phyloP scores from a whole-genome alignment of 2,329 filamentous ascomycete genomes.

The Scopulariopsis brevicaulis region DNA sequence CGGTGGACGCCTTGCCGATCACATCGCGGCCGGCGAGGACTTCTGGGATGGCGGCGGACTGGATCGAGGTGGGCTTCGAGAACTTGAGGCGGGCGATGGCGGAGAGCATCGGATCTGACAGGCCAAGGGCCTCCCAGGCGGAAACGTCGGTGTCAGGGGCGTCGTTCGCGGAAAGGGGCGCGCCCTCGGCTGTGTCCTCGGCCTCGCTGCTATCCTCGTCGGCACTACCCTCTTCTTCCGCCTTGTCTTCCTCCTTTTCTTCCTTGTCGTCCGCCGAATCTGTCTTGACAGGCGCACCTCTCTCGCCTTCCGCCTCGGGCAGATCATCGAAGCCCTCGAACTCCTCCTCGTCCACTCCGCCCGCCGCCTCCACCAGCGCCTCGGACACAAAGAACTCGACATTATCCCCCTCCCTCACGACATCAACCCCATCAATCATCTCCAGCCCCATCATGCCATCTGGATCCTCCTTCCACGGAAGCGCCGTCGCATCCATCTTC shows the following conservation, averaged over 20 bases:
- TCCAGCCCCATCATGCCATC: slow-evolving; percentile 89
- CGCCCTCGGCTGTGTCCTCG: slow-evolving; percentile 27
- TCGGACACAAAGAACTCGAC: slow-evolving; percentile 41
- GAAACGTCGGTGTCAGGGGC: slow-evolving; percentile 58
- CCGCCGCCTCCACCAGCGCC: slow-evolving; percentile 7
- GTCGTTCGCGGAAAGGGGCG: slow-evolving; percentile 19
- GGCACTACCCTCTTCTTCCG: slow-evolving; percentile 4
- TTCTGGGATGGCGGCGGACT: slow-evolving; percentile 67
- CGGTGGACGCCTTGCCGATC: slow-evolving; percentile 90
- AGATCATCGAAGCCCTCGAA: slow-evolving; percentile 55
- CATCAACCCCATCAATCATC: slow-evolving; percentile 81
- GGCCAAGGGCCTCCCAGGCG: slow-evolving; percentile 62
- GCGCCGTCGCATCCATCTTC: slow-evolving; percentile 31
- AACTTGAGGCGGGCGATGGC: slow-evolving; percentile 75
- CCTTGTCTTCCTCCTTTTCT: slow-evolving; percentile 16
- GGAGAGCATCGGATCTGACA: slow-evolving; percentile 61
- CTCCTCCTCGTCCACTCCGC: slow-evolving; percentile 32
- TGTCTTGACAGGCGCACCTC: slow-evolving; percentile 14
- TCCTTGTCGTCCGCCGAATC: slow-evolving; percentile 17
- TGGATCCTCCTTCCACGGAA: slow-evolving; percentile 65
- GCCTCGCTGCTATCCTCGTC: slow-evolving; percentile 16
- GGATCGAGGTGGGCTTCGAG: slow-evolving; percentile 69
- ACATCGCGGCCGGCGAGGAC: slow-evolving; percentile 79
- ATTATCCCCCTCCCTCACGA: slow-evolving; percentile 55
- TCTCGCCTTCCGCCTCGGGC: slow-evolving; percentile 14